These are phyloP conservation scores for Cladosporium austrohemisphaericum DNA, from an alignment of 2,329 filamentous ascomycete species.

Conservation along the genomic window DNA sequence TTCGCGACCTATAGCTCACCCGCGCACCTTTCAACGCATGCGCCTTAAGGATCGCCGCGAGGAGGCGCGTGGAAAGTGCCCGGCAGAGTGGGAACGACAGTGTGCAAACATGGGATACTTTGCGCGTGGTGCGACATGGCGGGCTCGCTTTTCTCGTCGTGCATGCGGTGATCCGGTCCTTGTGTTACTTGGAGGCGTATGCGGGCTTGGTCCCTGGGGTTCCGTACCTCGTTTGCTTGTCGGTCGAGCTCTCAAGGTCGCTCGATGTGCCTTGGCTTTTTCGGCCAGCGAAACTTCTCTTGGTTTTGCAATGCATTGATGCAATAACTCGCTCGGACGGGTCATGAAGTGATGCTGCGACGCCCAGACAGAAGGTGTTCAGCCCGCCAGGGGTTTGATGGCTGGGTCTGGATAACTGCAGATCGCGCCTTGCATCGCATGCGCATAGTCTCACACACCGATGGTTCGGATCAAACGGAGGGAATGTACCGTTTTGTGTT, in stretches of 20 bases:
- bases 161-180: constrained; percentile 5
- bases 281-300: background rate
- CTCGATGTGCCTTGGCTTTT: no score
- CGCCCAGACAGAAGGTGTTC: no score
- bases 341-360: no score
- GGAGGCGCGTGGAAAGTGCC: constrained; percentile 5
- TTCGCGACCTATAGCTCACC: no score
- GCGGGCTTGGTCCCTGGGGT: no score
- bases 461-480: no score
- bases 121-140: background rate
- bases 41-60: background rate
- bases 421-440: background rate
- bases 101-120: constrained; percentile 2
- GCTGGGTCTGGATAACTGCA: no score
- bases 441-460: background rate
- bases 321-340: background rate
- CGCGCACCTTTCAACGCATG: no score
- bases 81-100: constrained; percentile 9
- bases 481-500: no score
- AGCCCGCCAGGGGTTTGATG: no score
- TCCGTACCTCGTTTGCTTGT: background rate
- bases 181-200: background rate
- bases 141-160: constrained; percentile 1
- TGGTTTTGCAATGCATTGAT: background rate
- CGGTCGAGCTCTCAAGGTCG: no score